Base-by-base conservation (phyloP, 257 asterid species). In the Solanum gracilifrons region DNA sequence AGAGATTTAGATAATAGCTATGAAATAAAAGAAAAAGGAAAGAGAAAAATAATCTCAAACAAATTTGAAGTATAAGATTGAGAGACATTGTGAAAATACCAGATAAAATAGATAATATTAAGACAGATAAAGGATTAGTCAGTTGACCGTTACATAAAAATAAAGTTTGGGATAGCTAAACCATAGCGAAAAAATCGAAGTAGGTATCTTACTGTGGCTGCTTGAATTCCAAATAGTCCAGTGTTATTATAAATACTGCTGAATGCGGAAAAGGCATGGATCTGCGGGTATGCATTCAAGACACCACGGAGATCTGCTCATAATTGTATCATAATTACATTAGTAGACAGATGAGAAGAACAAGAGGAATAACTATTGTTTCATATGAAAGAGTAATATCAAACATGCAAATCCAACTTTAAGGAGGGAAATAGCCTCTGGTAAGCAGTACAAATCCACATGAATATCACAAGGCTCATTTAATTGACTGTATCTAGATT, bases 191-290 rank as follows among this genome's bases (percentile, higher is more conserved):
- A 39, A 39, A n/a, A 27, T 37, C 2, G 2, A n/a, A 77, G 33
- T 69, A 43, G 46, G 9, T 23, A 39, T 37, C 98, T 93, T 90
- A 95, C 98, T 62, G 97, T 90, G 89, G 98, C 90, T 86, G 91
- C 97, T 87, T 93, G 98, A 92, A 95, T 93, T 87, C 98, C 98
- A 87, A 96, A 95, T 68, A 96, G 84, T 86, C 96, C 97, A 71
- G 93, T 91, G 48, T 69, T 91, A 82, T 95, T 92, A 93, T 88
- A 94, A 86, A 95, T 89, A 90, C 94, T 93, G 93, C 87, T 91
- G 92, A 96, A 95, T 76, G 98, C 96, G 69, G 97, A 90, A 89
- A 91, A 95, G 33, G 95, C 91, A 87, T 96, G 95, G 89, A 96
- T 90, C 89, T 93, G 93, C 18, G 97, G 95, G 87, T 91, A 89